These are phyloP conservation scores for Taphrina flavorubra DNA, from an alignment of 1,139 yeast genomes.

Conservation along the genomic window DNA sequence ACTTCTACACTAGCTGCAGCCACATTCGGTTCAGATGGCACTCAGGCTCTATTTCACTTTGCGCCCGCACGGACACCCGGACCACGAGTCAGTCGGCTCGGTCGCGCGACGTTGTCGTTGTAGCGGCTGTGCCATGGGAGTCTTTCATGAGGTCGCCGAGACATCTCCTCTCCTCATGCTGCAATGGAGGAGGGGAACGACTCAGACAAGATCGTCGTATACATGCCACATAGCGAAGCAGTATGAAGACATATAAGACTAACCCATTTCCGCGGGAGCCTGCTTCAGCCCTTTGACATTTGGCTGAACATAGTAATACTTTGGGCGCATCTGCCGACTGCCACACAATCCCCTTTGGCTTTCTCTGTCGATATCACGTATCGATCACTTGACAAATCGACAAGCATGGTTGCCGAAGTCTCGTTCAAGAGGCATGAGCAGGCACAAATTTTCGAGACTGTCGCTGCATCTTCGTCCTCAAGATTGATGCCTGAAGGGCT, in stretches of 20 bases:
- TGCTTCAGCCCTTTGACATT: neutral
- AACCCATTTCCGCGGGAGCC: neutral
- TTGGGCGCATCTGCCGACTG: conserved; percentile 5
- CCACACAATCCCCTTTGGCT: neutral
- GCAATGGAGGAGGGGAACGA: neutral
- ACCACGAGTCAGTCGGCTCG: conserved; percentile 4
- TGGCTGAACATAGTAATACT: conserved; percentile 11
- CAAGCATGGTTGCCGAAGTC: neutral
- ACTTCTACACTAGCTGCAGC: neutral
- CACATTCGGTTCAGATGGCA: neutral
- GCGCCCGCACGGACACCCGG: neutral
- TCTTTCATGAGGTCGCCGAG: conserved; percentile 5
- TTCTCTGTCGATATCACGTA: neutral
- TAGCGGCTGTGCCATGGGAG: neutral
- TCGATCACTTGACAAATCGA: neutral
- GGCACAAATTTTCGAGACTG: neutral
- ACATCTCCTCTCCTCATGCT: neutral
- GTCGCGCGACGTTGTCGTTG: conserved; percentile 8
- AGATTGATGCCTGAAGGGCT: neutral
- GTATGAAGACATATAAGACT: conserved; percentile 3
- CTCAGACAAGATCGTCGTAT: too few relatives aligned
- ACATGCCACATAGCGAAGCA: too few relatives aligned
- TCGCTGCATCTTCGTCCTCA: neutral
- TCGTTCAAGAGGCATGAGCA: neutral
- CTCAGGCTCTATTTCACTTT: neutral